Base-by-base conservation (phyloP, 1,284 basidiomycete species). In the Takashimella koratensis region DNA sequence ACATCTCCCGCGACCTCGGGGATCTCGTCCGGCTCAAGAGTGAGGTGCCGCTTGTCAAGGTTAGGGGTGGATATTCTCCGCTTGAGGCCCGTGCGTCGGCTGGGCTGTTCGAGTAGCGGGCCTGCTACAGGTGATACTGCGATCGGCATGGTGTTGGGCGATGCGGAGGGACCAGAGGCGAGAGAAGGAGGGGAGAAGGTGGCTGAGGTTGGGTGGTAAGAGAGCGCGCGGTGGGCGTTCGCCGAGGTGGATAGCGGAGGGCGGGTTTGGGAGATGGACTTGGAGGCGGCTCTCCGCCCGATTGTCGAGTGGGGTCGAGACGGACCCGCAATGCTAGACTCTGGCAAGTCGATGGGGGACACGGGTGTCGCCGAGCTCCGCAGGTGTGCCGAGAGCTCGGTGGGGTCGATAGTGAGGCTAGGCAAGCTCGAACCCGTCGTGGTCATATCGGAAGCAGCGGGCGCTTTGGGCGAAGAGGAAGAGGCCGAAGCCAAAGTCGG, bases 1-100 rank as follows among this genome's bases (percentile, higher is more conserved):
- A 36, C 25, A 40, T 44, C 42, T 5, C 45, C 30, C 19, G 50
- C 46, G 3, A 47, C 8, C 12, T 51, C 59, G 20, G 56, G 43
- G 21, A 60, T 54, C 48, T 60, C 56, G 2, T 58, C 45, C 11
- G 52, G 45, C 4, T 59, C 59, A 19, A 49, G 45, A 3, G 48
- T 45, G 12, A 54, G 48, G 2, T 41, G 45, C 40, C 45, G 50
- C 47, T 59, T 55, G 13, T 48, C 39, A 11, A 73, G 43, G 27
- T 56, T 64, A 10, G 73, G 68, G 2, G 70, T 70, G 0, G 71
- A 73, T 20, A 68, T 71, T 23, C 69, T 54, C 22, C 73, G 50
- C 48, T 73, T 73, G 11, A 74, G 46, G 2, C 66, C 69, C 12
- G 41, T 53, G 19, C 66, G 49, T 22, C 46, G 43, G 0, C 52